Evolutionary conservation across 2,329 filamentous ascomycete species (phyloP).

Genomic region (Penicillium hesseltinei): DNA sequence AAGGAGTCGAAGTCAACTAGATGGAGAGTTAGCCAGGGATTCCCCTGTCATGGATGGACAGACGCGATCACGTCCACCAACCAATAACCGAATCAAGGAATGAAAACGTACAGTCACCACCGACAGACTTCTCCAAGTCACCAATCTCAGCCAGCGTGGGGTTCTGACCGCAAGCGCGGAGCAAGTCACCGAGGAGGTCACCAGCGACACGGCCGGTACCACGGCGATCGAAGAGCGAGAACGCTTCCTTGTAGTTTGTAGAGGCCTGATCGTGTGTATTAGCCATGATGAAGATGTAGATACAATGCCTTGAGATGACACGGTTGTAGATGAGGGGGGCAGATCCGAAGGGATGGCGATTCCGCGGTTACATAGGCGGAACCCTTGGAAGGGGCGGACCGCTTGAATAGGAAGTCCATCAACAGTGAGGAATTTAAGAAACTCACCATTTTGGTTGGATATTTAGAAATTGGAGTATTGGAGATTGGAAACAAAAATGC

Average conservation of each 20-base stretch:
- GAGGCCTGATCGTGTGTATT: slow-evolving; percentile 56
- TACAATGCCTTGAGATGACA: background rate
- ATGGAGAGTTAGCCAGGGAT: slow-evolving; percentile 3
- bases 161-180: slow-evolving; percentile 97
- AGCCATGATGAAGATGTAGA: slow-evolving; percentile 16
- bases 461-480: slow-evolving; percentile 2
- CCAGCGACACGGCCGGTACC: slow-evolving; percentile 88
- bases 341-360: background rate
- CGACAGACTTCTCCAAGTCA: slow-evolving; percentile 86
- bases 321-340: slow-evolving; percentile 1
- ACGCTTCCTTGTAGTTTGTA: slow-evolving; percentile 99
- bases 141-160: slow-evolving; percentile 89
- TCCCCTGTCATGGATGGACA: background rate
- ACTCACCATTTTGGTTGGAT: slow-evolving; percentile 9
- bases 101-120: slow-evolving; percentile 76
- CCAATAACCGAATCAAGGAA: background rate
- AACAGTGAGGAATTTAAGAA: background rate
- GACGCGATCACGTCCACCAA: background rate
- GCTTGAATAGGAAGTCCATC: slow-evolving; percentile 5
- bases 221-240: slow-evolving; percentile 99
- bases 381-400: background rate
- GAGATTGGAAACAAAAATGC: slow-evolving; percentile 9
- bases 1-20: slow-evolving; percentile 97
- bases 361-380: slow-evolving; percentile 6
- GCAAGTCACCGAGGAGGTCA: slow-evolving; percentile 84